Evolutionary conservation across 345 rosid species (phyloP).

Genomic region (Lagerstroemia speciosa): DNA sequence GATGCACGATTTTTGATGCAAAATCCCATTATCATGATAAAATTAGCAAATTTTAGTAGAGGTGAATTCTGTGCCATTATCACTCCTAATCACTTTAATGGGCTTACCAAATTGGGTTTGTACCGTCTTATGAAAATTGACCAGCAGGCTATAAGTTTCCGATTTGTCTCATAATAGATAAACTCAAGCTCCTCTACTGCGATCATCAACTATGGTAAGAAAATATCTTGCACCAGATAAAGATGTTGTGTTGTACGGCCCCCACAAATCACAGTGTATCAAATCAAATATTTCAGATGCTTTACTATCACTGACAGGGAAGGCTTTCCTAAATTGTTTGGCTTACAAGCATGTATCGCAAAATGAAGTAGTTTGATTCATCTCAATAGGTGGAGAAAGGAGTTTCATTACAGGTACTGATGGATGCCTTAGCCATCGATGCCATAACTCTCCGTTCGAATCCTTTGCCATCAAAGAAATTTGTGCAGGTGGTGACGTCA

Average conservation of each 20-base stretch:
- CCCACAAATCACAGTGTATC: background rate
- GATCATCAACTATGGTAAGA: background rate
- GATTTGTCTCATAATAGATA: background rate
- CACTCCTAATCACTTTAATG: background rate
- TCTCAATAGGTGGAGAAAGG: too few relatives aligned
- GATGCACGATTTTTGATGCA: background rate
- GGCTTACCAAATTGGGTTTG: background rate
- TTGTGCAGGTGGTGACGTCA: background rate
- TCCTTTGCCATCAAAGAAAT: background rate
- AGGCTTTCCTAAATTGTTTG: background rate
- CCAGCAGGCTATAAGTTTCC: background rate
- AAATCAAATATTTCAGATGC: too few relatives aligned
- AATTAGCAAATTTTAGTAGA: background rate
- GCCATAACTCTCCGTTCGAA: background rate
- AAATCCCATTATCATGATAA: background rate
- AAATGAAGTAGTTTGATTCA: too few relatives aligned
- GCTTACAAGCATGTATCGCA: background rate
- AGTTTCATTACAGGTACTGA: background rate
- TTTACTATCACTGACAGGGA: background rate
- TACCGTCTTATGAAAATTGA: background rate
- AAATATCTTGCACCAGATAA: background rate
- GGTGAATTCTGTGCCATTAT: background rate
- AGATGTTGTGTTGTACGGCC: background rate
- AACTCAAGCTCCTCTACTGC: background rate
- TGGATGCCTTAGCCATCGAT: background rate